These are phyloP conservation scores for Notholithocarpus densiflorus DNA, from an alignment of 306 rosid species.

Conservation along the genomic window DNA sequence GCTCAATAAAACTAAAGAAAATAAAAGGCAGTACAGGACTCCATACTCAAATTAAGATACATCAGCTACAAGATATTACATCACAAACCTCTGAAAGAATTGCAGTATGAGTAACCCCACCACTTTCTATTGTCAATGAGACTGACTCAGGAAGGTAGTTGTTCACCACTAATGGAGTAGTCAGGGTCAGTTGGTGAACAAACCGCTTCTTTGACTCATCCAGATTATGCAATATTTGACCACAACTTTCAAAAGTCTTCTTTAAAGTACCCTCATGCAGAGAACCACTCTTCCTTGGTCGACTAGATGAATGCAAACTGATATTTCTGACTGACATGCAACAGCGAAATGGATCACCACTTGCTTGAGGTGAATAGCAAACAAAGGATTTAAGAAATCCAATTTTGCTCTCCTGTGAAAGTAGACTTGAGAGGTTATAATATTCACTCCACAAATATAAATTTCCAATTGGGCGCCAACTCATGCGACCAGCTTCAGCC, in stretches of 20 bases:
- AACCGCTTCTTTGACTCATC: conserved; percentile 51
- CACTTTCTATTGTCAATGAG: conserved; percentile 62
- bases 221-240: neutral
- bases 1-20: conserved; percentile 4
- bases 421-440: conserved; percentile 74
- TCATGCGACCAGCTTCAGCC: conserved; percentile 89
- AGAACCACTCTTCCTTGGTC: conserved; percentile 38
- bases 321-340: conserved; percentile 70
- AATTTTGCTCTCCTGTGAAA: conserved; percentile 56
- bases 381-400: conserved; percentile 80
- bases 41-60: neutral
- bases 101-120: conserved; percentile 61
- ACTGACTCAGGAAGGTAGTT: conserved; percentile 77
- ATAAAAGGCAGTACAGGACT: conserved; percentile 4
- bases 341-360: conserved; percentile 86
- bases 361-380: conserved; percentile 89
- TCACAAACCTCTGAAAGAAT: conserved; percentile 78
- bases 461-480: conserved; percentile 90
- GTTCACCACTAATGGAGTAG: conserved; percentile 69
- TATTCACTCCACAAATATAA: conserved; percentile 94
- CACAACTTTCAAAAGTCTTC: conserved; percentile 8
- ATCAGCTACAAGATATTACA: conserved; percentile 7
- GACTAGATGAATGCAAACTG: conserved; percentile 49
- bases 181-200: conserved; percentile 68
- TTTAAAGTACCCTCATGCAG: conserved; percentile 19